These are phyloP conservation scores for Picea glauca DNA, from an alignment of 75 land plant genomes.

Conservation along the genomic window DNA sequence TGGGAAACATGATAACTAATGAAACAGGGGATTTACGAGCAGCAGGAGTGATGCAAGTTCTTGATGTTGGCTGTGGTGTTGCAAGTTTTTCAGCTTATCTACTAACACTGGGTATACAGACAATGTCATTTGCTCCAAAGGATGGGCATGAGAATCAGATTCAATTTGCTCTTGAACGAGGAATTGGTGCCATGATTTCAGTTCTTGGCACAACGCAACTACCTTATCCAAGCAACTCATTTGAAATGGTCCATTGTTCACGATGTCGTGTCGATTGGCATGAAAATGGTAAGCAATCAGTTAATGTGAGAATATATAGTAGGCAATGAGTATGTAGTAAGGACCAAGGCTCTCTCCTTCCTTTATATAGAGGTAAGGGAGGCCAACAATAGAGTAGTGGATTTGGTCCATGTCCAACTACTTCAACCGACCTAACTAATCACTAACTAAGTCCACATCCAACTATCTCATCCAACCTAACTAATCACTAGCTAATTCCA, in stretches of 20 bases:
- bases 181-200: constrained; percentile 85
- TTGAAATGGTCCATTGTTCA: constrained; percentile 92
- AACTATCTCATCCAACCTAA: too few species aligned
- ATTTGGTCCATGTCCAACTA: too few species aligned
- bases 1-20: constrained; percentile 79
- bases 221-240: constrained; percentile 66
- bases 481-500: too few species aligned
- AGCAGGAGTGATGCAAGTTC: constrained; percentile 70
- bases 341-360: too few species aligned
- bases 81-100: constrained; percentile 86
- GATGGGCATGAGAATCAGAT: constrained; percentile 95
- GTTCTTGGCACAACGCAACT: constrained; percentile 69
- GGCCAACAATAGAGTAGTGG: too few species aligned
- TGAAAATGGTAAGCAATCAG: constrained; percentile 57
- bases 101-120: constrained; percentile 59
- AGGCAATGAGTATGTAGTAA: too few species aligned
- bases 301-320: neutral
- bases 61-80: constrained; percentile 93
- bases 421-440: too few species aligned
- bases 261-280: constrained; percentile 96
- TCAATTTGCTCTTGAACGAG: constrained; percentile 87
- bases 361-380: too few species aligned
- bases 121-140: constrained; percentile 94
- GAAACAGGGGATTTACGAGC: constrained; percentile 59
- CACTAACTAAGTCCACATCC: too few species aligned